Evolutionary conservation across 225 moss, liverwort and hornwort genomes (phyloP).

Genomic region (Anthoceros angustus): DNA sequence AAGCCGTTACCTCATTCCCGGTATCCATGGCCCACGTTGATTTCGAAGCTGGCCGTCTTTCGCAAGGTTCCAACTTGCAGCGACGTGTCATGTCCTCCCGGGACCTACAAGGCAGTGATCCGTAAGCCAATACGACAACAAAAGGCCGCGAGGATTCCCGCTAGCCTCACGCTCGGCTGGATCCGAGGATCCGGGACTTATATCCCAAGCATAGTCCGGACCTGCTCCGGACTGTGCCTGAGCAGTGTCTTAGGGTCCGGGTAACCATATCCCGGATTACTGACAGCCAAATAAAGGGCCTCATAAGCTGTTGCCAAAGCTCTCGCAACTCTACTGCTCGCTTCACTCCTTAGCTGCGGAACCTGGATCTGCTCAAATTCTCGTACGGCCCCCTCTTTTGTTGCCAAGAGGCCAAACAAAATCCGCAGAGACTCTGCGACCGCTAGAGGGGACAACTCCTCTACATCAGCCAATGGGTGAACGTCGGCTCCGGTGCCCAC

Average conservation of each 20-base stretch:
- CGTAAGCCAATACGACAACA: too few species aligned
- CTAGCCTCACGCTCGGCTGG: too few species aligned
- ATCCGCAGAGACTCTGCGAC: conserved; percentile 68
- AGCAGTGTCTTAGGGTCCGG: conserved; percentile 76
- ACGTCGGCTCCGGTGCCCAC: conserved; percentile 71
- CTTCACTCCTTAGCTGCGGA: conserved; percentile 74
- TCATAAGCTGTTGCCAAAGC: conserved; percentile 79
- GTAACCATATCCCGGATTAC: conserved; percentile 61
- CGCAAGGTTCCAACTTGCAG: too few species aligned
- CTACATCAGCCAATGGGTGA: conserved; percentile 62
- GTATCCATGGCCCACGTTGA: too few species aligned
- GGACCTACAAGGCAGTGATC: too few species aligned
- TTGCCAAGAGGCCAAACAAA: conserved; percentile 61
- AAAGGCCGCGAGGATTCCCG: too few species aligned
- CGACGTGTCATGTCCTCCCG: too few species aligned
- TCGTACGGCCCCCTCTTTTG: conserved; percentile 69
- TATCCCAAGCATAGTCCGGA: conserved; percentile 83
- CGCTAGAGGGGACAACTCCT: conserved; percentile 62
- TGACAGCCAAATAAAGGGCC: conserved; percentile 59
- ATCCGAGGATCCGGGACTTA: conserved; percentile 2
- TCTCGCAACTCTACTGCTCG: conserved; percentile 67
- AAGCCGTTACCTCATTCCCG: too few species aligned
- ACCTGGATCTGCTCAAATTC: conserved; percentile 97
- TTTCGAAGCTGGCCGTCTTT: too few species aligned
- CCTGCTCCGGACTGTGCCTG: conserved; percentile 85